These are phyloP conservation scores for Ambrosia artemisiifolia DNA, from an alignment of 129 eudicot species.

Conservation along the genomic window DNA sequence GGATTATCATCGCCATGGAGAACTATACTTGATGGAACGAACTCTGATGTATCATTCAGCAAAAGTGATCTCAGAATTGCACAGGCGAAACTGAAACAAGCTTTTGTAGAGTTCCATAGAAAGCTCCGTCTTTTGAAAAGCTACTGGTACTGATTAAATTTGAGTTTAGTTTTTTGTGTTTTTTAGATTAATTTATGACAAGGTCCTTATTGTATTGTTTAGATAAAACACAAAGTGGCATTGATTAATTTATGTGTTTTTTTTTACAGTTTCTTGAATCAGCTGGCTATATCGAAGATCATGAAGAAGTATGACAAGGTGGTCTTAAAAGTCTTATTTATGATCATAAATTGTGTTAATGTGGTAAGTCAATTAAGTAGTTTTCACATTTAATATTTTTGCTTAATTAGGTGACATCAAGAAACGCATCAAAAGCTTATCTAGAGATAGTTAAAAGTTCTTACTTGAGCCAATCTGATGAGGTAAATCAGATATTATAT, in stretches of 20 bases:
- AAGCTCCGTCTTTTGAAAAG: slow-evolving; percentile 53
- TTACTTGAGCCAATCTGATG: slow-evolving; percentile 45
- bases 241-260: not conserved
- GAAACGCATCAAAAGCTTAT: not conserved
- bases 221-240: no score
- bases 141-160: slow-evolving; percentile 31
- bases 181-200: not conserved
- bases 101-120: slow-evolving; percentile 43
- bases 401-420: slow-evolving; percentile 54
- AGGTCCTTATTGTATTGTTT: not conserved
- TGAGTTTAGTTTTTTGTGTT: not conserved
- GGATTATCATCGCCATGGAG: slow-evolving; percentile 40
- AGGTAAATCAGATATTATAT: slow-evolving; percentile 21
- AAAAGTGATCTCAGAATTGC: slow-evolving; percentile 41
- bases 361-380: no score
- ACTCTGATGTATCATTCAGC: slow-evolving; percentile 39
- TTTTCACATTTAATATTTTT: not conserved
- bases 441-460: slow-evolving; percentile 9
- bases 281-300: slow-evolving; percentile 65
- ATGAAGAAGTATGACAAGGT: slow-evolving; percentile 82
- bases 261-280: slow-evolving; percentile 49
- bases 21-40: slow-evolving; percentile 33
- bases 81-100: slow-evolving; percentile 44
- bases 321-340: not conserved
- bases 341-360: not conserved